Evolutionary conservation across 192 early-diverging fungal species (phyloP).

Genomic region (Chytriomyces sp.): DNA sequence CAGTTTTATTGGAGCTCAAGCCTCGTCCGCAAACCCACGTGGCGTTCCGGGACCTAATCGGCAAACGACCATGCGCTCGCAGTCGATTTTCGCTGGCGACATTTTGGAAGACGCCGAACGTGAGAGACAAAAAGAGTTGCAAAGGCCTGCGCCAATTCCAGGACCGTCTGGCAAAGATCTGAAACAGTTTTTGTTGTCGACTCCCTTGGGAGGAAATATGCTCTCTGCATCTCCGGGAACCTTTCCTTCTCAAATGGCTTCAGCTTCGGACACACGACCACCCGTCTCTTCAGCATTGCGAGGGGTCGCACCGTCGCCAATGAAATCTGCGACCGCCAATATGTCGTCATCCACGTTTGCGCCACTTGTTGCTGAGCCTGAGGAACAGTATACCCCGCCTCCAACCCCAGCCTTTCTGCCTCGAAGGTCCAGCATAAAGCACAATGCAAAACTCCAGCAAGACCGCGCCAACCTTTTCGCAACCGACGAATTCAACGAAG

Average conservation of each 20-base stretch:
- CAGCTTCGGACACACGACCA: background rate
- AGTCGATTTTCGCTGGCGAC: constrained; percentile 24
- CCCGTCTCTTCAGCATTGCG: background rate
- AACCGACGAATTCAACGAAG: constrained; percentile 56
- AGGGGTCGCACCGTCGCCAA: background rate
- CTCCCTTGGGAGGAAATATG: background rate
- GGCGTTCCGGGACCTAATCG: background rate
- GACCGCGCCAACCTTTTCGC: background rate
- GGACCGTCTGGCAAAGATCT: no score
- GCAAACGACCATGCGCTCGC: background rate
- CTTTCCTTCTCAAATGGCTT: background rate
- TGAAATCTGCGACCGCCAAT: background rate
- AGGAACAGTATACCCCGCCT: background rate
- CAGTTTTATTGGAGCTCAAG: background rate
- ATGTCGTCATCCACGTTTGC: background rate
- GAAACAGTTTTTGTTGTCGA: background rate
- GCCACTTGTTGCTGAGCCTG: background rate
- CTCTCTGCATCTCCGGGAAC: background rate
- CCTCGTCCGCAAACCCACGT: background rate
- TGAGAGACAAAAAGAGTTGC: constrained; percentile 57
- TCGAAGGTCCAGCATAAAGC: background rate
- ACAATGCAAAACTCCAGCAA: constrained; percentile 12
- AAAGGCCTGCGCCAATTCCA: background rate
- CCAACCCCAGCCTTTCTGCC: background rate
- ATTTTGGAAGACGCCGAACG: constrained; percentile 37